Evolutionary conservation across 2,329 filamentous ascomycete species (phyloP), one percentile per base, ranked within the genome.

Genomic region (Fusarium zealandicum): DNA sequence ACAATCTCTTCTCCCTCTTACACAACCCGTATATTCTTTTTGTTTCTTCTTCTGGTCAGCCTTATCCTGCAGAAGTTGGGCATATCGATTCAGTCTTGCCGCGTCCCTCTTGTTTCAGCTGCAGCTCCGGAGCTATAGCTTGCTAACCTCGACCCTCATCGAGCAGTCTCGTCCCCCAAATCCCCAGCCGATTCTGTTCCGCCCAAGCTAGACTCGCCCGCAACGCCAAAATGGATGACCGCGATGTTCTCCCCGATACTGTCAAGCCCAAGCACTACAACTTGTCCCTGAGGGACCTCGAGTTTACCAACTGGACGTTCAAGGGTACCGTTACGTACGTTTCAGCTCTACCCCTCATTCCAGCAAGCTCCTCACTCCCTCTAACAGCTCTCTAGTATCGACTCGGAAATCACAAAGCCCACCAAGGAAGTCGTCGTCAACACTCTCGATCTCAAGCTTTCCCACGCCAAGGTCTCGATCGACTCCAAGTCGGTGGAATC

Each of bases 221-320:
- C 45, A 72, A 72, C 57, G 67, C 64, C 45, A 68, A 64, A 43
- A 85, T 85, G 79, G 73, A 78, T 44, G 84, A 87, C 73, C 80
- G 85, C 71, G 84, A 88, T 56, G 79, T 85, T 61, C 81, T 88
- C 57, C 84, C 85, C 40, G 78, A 80, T 67, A 76, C 75, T 64
- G 86, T 93, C 71, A 93, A 92, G 78, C 92, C 95, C 3, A 79
- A 81, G 59, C 92, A 98, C 78, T 99, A 99, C 77, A 80, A 85
- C 69, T 81, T 99, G 63, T 91, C 88, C 50, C 83, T 99, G 66
- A 86, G 82, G 70, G 88, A 95, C 66, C 79, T 99, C 61, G 88
- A 96, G 54, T 96, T 93, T 64, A 76, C 77, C 54, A 75, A 76
- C 47, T 87, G 85, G 87, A 86, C 83, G 55, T 99, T 93, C 79